phyloP scores from a whole-genome alignment of 2,329 filamentous ascomycete species.

The Colletotrichum brevisporum region DNA sequence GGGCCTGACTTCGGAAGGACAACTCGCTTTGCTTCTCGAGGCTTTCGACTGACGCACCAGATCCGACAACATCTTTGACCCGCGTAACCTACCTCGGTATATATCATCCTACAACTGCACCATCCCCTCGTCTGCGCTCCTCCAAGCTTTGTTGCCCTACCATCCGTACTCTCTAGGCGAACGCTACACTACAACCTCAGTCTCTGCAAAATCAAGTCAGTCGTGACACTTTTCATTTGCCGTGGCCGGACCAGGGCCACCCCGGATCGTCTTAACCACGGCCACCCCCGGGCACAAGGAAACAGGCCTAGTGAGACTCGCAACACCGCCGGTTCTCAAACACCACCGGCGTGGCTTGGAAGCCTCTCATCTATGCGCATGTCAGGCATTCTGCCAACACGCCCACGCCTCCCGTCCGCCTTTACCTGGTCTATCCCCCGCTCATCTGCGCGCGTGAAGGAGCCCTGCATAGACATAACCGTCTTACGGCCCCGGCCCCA shows the following conservation, averaged over 20 bases:
- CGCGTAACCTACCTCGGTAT: too few relatives aligned
- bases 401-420: constrained; percentile 1
- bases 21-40: too few relatives aligned
- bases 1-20: too few relatives aligned
- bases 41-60: too few relatives aligned
- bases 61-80: too few relatives aligned
- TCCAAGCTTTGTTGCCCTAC: too few relatives aligned
- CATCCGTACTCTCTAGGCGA: background rate
- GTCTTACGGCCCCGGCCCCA: background rate
- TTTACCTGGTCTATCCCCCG: background rate
- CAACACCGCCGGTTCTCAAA: constrained; percentile 38
- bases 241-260: constrained; percentile 26
- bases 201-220: constrained; percentile 24
- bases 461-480: constrained; percentile 11
- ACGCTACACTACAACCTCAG: constrained; percentile 17
- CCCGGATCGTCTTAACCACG: constrained; percentile 33
- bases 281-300: constrained; percentile 33
- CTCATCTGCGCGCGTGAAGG: background rate
- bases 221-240: constrained; percentile 26
- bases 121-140: too few relatives aligned
- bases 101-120: too few relatives aligned
- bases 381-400: constrained; percentile 5
- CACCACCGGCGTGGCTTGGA: constrained; percentile 41
- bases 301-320: constrained; percentile 39
- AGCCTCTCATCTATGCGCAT: constrained; percentile 33